Evolutionary conservation across 345 rosid genomes (phyloP).

Genomic region (Salix arbutifolia): DNA sequence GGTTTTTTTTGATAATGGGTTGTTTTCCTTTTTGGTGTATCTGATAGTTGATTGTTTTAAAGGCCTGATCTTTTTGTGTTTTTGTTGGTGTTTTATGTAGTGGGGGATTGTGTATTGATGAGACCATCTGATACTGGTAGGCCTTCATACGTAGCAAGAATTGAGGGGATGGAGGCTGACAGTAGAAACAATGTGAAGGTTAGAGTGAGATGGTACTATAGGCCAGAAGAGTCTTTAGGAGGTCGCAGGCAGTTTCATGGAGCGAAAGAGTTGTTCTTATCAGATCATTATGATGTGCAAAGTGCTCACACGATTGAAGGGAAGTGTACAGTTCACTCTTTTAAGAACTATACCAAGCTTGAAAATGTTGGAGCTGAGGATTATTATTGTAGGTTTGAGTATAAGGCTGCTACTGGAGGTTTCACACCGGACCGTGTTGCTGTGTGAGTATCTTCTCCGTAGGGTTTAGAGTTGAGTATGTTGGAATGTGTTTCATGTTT

Average conservation of each 20-base stretch:
- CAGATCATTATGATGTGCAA: slow-evolving; percentile 78
- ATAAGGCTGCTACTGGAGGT: slow-evolving; percentile 78
- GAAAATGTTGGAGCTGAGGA: slow-evolving; percentile 76
- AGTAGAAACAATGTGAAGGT: slow-evolving; percentile 65
- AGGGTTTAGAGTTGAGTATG: neutral
- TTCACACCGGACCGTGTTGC: slow-evolving; percentile 81
- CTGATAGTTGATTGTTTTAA: neutral
- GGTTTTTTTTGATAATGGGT: neutral
- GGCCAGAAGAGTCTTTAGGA: slow-evolving; percentile 81
- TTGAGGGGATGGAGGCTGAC: slow-evolving; percentile 79
- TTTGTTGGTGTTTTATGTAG: slow-evolving; percentile 31
- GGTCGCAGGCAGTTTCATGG: slow-evolving; percentile 92
- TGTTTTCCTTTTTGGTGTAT: slow-evolving; percentile 6
- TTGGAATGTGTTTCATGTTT: neutral
- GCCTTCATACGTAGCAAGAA: slow-evolving; percentile 70
- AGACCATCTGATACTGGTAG: slow-evolving; percentile 70
- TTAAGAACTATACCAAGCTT: slow-evolving; percentile 71
- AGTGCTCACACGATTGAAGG: slow-evolving; percentile 85
- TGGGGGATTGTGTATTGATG: slow-evolving; percentile 80
- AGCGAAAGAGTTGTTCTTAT: slow-evolving; percentile 78
- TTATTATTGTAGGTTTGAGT: slow-evolving; percentile 80
- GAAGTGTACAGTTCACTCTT: slow-evolving; percentile 72
- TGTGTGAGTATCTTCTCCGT: slow-evolving; percentile 57
- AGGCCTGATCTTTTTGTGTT: slow-evolving; percentile 1
- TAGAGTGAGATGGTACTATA: slow-evolving; percentile 74